A percentile compares a stretch with the other conserved stretches of the same genome.
Conservation (phyloP, 164 flowering plant species). For the Piper betle region DNA sequence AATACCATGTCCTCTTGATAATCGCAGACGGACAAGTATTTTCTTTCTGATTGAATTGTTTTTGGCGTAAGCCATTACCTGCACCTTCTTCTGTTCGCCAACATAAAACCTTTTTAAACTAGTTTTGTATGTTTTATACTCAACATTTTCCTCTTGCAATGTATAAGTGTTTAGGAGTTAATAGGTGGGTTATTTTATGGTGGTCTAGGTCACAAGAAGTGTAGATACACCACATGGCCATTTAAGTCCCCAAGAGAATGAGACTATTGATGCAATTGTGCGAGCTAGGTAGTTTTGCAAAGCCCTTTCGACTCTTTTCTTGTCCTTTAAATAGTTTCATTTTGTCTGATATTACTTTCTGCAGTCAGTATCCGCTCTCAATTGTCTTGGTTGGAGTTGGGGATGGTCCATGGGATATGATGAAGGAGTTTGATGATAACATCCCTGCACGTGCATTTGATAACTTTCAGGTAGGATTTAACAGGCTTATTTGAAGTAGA, state of each 20-base stretch:
- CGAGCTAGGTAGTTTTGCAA: constrained; percentile 49
- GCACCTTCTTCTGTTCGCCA: no score
- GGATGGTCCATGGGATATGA: constrained; percentile 96
- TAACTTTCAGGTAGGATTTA: constrained; percentile 61
- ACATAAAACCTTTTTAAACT: no score
- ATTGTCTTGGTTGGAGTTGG: constrained; percentile 88
- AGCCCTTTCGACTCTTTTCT: not conserved
- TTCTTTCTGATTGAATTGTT: not conserved
- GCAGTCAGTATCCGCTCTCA: constrained; percentile 71
- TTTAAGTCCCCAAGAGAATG: constrained; percentile 78
- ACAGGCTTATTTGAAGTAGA: not conserved
- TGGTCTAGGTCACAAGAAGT: constrained; percentile 82
- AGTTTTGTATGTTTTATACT: no score
- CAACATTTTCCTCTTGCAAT: not conserved
- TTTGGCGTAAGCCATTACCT: not conserved
- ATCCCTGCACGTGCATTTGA: constrained; percentile 83
- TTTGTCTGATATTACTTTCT: constrained; percentile 4
- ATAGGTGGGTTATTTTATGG: not conserved
- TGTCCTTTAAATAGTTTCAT: not conserved
- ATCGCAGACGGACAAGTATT: constrained; percentile 98
- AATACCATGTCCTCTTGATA: constrained; percentile 86
- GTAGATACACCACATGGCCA: constrained; percentile 65
- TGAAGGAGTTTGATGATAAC: constrained; percentile 86
- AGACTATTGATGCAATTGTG: constrained; percentile 80
- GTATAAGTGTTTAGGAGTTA: not conserved